Evolutionary conservation across 129 eudicot species (phyloP), one percentile per base, ranked within the genome.

Genomic region (Escallonia herrerae): DNA sequence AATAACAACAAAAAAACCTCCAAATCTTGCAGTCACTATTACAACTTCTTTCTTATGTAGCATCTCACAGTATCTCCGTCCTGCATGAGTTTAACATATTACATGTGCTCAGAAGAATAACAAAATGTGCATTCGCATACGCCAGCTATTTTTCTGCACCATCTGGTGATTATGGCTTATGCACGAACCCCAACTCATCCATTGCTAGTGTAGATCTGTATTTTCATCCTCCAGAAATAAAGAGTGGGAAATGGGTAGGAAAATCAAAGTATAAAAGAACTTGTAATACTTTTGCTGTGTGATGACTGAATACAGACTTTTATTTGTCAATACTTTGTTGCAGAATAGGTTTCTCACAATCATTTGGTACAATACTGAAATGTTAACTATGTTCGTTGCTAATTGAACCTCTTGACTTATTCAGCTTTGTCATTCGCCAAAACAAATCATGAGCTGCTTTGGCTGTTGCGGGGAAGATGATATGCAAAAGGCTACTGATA

Each of bases 401-500:
- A 55, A 43, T 5, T 41, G 50, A 46, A 51, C 38, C 44, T 60
- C 45, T 65, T n/a, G 46, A 22, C 45, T 57, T 40, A 50, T 66
- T 55, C 65, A 40, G 67, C 8, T 40, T 56, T 55, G 22, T 57
- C 60, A 54, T 41, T 10, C 4, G 7, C 15, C 42, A 15, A 44
- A 67, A 53, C 62, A 37, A 44, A 33, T 14, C 40, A 67, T 67
- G 71, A 43, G 50, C 48, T 87, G 97, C 80, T 87, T 91, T 60
- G 63, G 33, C 33, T 91, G 95, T 58, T 91, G 97, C 68, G 71
- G 67, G 40, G 93, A 82, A 39, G 95, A 87, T 80, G 83, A 84
- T 71, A 75, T 82, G 79, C 95, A 87, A 12, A 87, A 83, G 80
- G 60, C 90, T 39, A 64, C 79, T 55, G 95, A 83, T 70, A 82